Conservation (phyloP, 768 basidiomycete species). For the Galerina marginata region DNA sequence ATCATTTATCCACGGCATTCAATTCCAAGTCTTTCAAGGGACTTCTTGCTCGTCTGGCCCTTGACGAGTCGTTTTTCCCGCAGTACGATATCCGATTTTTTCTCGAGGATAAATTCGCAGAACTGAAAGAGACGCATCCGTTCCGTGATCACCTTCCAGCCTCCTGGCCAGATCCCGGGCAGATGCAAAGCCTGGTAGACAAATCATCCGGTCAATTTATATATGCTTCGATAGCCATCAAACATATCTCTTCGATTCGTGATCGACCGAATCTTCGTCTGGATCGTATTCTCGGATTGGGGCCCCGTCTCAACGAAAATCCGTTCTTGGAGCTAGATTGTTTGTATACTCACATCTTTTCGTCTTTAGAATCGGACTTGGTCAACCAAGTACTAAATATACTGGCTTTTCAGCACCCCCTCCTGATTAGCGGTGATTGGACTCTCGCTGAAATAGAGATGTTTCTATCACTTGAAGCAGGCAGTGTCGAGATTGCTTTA, state of each 20-base stretch:
- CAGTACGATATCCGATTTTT: conserved; percentile 9
- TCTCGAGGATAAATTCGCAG: conserved; percentile 1
- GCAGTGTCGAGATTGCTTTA: too few species aligned
- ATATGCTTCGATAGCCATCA: conserved; percentile 2
- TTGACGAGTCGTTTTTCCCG: not conserved
- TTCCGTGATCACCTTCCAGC: not conserved
- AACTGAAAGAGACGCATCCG: conserved; percentile 9
- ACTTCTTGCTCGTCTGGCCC: not conserved
- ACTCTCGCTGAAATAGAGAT: too few species aligned
- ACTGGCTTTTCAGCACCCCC: too few species aligned
- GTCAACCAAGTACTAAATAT: too few species aligned
- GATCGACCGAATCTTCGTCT: not conserved
- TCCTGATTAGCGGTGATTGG: too few species aligned
- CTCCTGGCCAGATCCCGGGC: not conserved
- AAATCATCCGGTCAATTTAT: conserved; percentile 14
- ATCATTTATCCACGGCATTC: not conserved
- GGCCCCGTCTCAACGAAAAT: not conserved
- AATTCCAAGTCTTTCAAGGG: not conserved
- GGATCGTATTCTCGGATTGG: not conserved
- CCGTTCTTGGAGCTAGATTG: conserved; percentile 6
- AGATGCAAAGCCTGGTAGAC: not conserved
- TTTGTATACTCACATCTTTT: conserved; percentile 6
- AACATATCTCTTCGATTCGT: not conserved
- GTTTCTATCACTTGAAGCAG: too few species aligned
- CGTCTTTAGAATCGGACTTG: not conserved